Base-by-base conservation (phyloP, 352 stramenopile genomes). In the Globisporangium abappressorium region DNA sequence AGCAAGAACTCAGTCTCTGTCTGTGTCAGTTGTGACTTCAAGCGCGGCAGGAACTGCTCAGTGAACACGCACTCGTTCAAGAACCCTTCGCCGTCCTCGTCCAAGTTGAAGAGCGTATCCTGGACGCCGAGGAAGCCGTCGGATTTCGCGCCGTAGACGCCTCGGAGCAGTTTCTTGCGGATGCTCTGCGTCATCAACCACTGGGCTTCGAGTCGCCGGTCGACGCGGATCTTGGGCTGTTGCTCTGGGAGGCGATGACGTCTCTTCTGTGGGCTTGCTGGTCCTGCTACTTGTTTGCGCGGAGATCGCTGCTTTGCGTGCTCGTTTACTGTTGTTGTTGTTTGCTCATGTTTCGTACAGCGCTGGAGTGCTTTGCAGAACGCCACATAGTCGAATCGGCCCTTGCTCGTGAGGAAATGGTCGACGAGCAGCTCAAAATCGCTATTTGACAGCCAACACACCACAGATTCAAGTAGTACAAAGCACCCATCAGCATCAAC, bases 1-100 rank as follows among this genome's bases (percentile, higher is more conserved):
- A 87, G 65, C 30, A 91, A 60, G 55, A 88, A 90, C 9, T 82
- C 66, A 0, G 68, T 69, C 60, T 91, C 83, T 33, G 79, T 70
- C 46, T 74, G 71, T 1, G 78, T 86, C 26, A 89, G 64, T 1
- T 76, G 79, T 5, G 61, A 61, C 33, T 78, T 80, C 5, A 91
- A 70, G 8, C 79, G 74, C 3, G 69, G 53, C 6, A 91, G 30
- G 3, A 91, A 64, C 28, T 77, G 47, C 4, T 82, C 69, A 1
- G 73, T 68, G 43, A 91, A 91, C 0, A 78, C 41, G 5, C 58
- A 38, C 41, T 76, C 72, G 33, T 77, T 69, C 7, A 90, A 24
- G 38, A 67, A 85, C 1, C 83, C 81, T 12, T 85, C 72, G 0
- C 73, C 74, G 24, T 43, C 43, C 0, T 69, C 38, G 55, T 89